A percentile compares a stretch with the other conserved stretches of the same genome.
phyloP scores from a whole-genome alignment of 768 basidiomycete species.

The Podaxis mareebaensis region DNA sequence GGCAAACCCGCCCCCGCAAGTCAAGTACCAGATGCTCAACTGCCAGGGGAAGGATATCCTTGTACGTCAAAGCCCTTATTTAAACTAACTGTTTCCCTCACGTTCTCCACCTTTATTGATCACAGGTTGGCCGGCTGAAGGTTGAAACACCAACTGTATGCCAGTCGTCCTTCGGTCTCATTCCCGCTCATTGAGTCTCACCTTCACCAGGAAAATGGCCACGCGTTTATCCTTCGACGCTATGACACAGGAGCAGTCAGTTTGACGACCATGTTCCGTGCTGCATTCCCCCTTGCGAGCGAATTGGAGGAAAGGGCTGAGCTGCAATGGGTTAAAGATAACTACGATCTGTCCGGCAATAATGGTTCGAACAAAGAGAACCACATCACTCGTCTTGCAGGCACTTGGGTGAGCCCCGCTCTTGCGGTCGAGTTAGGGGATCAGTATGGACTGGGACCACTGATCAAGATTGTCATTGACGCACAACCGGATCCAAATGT shows the following conservation, averaged over 20 bases:
- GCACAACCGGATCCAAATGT: slow-evolving; percentile 77
- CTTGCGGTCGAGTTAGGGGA: slow-evolving; percentile 70
- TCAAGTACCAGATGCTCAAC: slow-evolving; percentile 91
- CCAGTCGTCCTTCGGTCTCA: slow-evolving; percentile 18
- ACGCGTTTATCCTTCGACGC: slow-evolving; percentile 92
- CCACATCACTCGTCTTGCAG: slow-evolving; percentile 75
- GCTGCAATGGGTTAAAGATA: slow-evolving; percentile 80
- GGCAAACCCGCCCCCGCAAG: slow-evolving; percentile 52
- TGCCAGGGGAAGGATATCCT: slow-evolving; percentile 87
- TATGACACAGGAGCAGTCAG: slow-evolving; percentile 93
- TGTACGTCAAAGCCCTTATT: slow-evolving; percentile 41
- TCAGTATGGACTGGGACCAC: slow-evolving; percentile 59
- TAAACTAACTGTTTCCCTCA: slow-evolving; percentile 5
- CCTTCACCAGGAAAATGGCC: slow-evolving; percentile 60
- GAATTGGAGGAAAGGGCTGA: slow-evolving; percentile 80
- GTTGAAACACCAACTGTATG: slow-evolving; percentile 78
- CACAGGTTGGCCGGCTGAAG: slow-evolving; percentile 84
- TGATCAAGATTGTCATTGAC: slow-evolving; percentile 66
- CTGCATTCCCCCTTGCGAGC: slow-evolving; percentile 82
- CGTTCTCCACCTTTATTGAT: slow-evolving; percentile 6
- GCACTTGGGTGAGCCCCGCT: slow-evolving; percentile 77
- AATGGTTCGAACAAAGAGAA: slow-evolving; percentile 70
- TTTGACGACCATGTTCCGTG: slow-evolving; percentile 95
- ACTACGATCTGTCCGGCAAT: slow-evolving; percentile 73
- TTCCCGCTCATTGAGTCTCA: slow-evolving; percentile 20